Base-by-base conservation (phyloP, 345 rosid species). In the Mangifera indica region DNA sequence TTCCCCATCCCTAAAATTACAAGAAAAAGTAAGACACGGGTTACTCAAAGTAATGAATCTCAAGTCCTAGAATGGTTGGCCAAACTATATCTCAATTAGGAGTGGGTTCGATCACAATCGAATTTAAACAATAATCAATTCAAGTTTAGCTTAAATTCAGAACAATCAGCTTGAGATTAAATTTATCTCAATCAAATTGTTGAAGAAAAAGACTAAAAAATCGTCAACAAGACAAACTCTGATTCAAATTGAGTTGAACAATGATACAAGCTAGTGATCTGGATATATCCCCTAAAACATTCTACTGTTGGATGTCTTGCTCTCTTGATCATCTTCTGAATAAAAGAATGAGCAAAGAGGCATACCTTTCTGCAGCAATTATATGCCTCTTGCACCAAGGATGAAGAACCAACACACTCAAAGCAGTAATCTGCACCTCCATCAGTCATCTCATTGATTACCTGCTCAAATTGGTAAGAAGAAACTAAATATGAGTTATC, bases 341-440 rank as follows among this genome's bases (percentile, higher is more conserved):
- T 4, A 32, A 3, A 48, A 48, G 53, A 66, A 44, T 42, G 49
- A 5, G 66, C 14, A 52, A 26, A 67, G 10, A 74, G 15, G 26
- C 26, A 55, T 67, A 89, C 97, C 91, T 85, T 73, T 76, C 97
- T 76, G 74, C 91, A 89, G 22, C 81, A 83, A 72, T 87, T 86
- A 75, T 83, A 88, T 66, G 95, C 93, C 81, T 91, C 90, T 2
- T 81, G 82, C 71, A 88, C 87, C 66, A 89, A 49, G 44, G 84
- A 81, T 65, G 86, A 71, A 66, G 72, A 17, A 61, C 95, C 97
- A 67, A 87, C 92, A 60, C 95, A 88, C 66, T 92, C 97, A 56
- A 92, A 89, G 80, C 95, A 88, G 67, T 89, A 87, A 75, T 92
- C 97, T 55, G 97, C 97, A 44, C 95, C 91, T 18, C 89, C 93